Evolutionary conservation across 768 basidiomycete species (phyloP), one percentile per base, ranked within the genome.

Genomic region (Mycena vitilis): DNA sequence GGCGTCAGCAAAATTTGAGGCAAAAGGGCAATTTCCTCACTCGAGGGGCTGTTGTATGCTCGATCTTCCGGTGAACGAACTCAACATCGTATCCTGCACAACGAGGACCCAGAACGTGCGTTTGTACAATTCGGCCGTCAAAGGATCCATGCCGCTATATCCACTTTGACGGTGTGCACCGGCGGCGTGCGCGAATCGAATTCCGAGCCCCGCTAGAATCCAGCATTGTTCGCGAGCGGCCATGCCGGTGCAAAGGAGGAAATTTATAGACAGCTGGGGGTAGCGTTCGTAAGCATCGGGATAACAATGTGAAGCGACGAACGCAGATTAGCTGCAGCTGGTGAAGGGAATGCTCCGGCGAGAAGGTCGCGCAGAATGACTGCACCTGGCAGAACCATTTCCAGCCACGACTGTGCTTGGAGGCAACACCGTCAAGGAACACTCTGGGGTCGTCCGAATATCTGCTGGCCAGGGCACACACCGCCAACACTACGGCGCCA

Each of bases 311-410:
- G 30, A 30, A 18, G 16, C 44, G 44, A 16, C 44, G 44, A 13
- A 45, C 44, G 13, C 84, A 82, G 73, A 87, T 88, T 23, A 83
- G 85, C 75, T 96, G 94, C 36, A 96, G 78, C 71, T 93, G 92
- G 75, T 88, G 88, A 60, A 95, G 71, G 10, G 84, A 81, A 2
- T 90, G 86, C 9, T 84, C 83, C 0, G 86, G 81, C n/a, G 89
- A 80, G 40, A 91, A 78, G 0, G 82, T 83, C 74, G 85, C 86
- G 63, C 87, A 84, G 60, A 89, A 82, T 66, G 86, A 81, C 57
- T 89, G 86, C 10, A 93, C 86, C 74, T 91, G 89, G 30, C 44
- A 4, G 44, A 45, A 45, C 44, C 44, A 45, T 20, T 45, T 45
- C 44, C 44, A 45, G 44, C 44, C 44, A 20, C 44, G 18, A 18